Percentiles rank a stretch among this genome's conserved stretches.
Evolutionary conservation across 164 flowering plant species (phyloP).

Genomic region (Chimonanthus praecox): DNA sequence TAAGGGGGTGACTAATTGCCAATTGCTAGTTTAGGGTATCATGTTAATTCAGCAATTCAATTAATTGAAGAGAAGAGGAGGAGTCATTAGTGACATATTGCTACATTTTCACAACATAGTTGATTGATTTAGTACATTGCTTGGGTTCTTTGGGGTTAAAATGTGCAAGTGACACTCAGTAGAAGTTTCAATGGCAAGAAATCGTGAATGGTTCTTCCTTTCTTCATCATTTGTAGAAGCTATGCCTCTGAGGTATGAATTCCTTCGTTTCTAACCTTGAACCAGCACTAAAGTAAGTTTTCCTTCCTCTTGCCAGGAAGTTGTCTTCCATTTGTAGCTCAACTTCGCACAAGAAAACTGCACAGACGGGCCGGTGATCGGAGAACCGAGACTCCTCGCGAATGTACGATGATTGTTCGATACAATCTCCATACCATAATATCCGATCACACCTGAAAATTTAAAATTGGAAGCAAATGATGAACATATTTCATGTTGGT

Average conservation of each 20-base stretch:
- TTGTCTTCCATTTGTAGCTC: slow-evolving; percentile 10
- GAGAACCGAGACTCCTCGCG: slow-evolving; percentile 94
- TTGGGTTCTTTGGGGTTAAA: too few species aligned
- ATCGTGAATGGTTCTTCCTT: neutral
- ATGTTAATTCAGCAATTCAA: too few species aligned
- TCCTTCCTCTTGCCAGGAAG: neutral
- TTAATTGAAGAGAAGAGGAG: too few species aligned
- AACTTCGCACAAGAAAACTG: slow-evolving; percentile 39
- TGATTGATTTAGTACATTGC: too few species aligned
- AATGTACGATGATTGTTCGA: slow-evolving; percentile 65
- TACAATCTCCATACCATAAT: slow-evolving; percentile 76
- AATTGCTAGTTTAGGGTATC: too few species aligned
- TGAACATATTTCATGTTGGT: neutral
- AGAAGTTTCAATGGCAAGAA: too few species aligned
- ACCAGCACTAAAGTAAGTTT: slow-evolving; percentile 8
- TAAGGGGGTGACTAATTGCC: too few species aligned
- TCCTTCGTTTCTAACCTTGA: slow-evolving; percentile 12
- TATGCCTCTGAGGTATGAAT: slow-evolving; percentile 24
- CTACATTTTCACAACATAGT: too few species aligned
- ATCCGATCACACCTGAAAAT: slow-evolving; percentile 88
- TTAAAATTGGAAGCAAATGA: neutral
- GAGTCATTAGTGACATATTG: too few species aligned
- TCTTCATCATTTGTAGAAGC: slow-evolving; percentile 23
- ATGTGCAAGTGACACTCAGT: too few species aligned
- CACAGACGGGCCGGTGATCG: slow-evolving; percentile 92